Evolutionary conservation across 371 early-diverging fungal genomes (phyloP), one percentile per base, ranked within the genome.

Genomic region (Mucor sp.): DNA sequence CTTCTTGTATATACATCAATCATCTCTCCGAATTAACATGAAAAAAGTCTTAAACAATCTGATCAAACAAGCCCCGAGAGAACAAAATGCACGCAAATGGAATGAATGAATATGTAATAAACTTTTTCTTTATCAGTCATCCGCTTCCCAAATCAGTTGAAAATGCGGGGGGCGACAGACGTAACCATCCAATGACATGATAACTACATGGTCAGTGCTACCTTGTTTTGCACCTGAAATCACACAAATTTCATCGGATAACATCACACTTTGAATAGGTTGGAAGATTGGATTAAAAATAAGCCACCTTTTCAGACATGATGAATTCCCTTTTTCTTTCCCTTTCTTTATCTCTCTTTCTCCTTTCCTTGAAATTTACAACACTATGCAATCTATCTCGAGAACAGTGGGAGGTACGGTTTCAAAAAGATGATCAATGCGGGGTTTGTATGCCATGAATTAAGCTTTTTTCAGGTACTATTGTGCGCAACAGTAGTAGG

Each of bases 351-450:
- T 59, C 59, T 60, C 33, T n/a, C 35, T 39, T 39, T 39, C 27
- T 43, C 17, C 28, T 44, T 43, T 60, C 47, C 21, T 44, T 48
- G 17, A 50, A 44, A 41, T 23, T 5, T 17, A 41, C 0, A 14
- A 41, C 41, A 33, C 33, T n/a, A 69, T 69, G 69, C 69, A 65
- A 32, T 64, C 61, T 9, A 19, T 69, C 19, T 61, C 65, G 11
- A 69, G 48, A 69, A 44, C 65, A 35, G 48, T 69, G 43, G 44
- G 47, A 25, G 62, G 66, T 65, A 65, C 59, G 11, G 21, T 23
- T 65, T 15, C 3, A 25, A 21, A 23, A 33, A 8, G 19, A 9
- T 2, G n/a, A 28, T 39, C 4, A 53, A 53, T 21, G 12, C 53
- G 53, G 56, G 63, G 63, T 61, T 17, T 41, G 25, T 62, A 37